Base-by-base conservation (phyloP, 2,329 filamentous ascomycete genomes). In the Sporothrix pseudoabietina region DNA sequence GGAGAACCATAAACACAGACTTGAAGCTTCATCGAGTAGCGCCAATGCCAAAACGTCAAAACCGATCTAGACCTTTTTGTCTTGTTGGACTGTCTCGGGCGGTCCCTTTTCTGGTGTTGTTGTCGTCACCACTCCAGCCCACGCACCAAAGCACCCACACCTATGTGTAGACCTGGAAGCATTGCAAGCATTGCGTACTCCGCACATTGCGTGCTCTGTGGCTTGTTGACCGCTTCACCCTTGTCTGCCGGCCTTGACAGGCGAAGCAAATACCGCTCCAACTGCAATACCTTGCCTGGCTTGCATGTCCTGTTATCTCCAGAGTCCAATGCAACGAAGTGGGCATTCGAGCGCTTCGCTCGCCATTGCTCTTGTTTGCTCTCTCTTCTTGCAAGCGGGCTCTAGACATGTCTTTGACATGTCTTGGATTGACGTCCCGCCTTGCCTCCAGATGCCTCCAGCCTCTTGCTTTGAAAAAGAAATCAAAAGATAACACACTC, bases 11-110 rank as follows among this genome's bases (percentile, higher is more conserved):
- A 52, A 35, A 52, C 44, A 49, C 44, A 49, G 19, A 49, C 4
- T 35, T 22, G 12, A 68, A 68, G 44, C 65, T 68, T 35, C 47
- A 19, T 68, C 44, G 65, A 68, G 44, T 68, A 52, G 65, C 65
- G 44, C 35, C 7, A 14, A 30, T 16, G 44, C n/a, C 65, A 52
- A 66, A 47, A n/a, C 26, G 26, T 16, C 14, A 44, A 49, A 68
- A 19, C 52, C 52, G 65, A 68, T 68, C 65, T 52, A 52, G 65
- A 52, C 16, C 41, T 68, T 22, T 22, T 35, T 19, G 22, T 39
- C 49, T 68, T 26, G 47, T 52, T 68, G 26, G 8, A 35, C 26
- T 68, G 9, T 32, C 30, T 47, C 26, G 7, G 44, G 52, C 65
- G 7, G 63, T 9, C 22, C 26, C 3, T 61, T 61, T 52, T n/a